Evolutionary conservation across 768 basidiomycete species (phyloP), one percentile per base, ranked within the genome.

Genomic region (Auricularia cornea): DNA sequence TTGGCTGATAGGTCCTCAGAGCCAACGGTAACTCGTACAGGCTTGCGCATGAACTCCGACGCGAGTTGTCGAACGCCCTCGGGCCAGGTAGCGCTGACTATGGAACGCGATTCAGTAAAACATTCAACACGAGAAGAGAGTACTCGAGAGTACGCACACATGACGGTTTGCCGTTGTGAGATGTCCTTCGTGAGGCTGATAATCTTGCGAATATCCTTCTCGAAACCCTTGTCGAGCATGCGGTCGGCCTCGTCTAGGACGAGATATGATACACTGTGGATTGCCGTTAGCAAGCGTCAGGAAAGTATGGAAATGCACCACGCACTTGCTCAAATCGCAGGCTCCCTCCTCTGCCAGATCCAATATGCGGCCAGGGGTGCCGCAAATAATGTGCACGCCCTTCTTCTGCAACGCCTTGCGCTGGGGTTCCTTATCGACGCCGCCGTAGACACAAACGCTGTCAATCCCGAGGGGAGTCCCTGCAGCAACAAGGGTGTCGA

Each of bases 11-110:
- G 79, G 68, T 98, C 94, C 64, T 99, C 97, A 67, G 89, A 90
- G 4, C 97, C 97, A 35, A 99, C 94, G 0, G 94, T 98, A 44
- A 98, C 88, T 30, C 92, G 84, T 26, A 98, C 81, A 3, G 96
- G 94, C 63, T 90, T 75, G 48, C 81, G 82, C 73, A 90, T 89
- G 78, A 98, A 98, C 11, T 94, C 87, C 68, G 84, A 82, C 0
- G 97, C 97, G 40, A 99, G 80, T 64, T 89, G 80, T 60, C 95
- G 83, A 28, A 99, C 95, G 12, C 90, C 86, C 70, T 96, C 93
- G 0, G 97, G 97, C 97, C 97, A 99, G 8, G 97, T 99, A 10
- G 97, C 97, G 60, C 94, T 97, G 79, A 98, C 93, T 95, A 40
- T 40, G 44, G 6, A n/a, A n/a, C n/a, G n/a, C n/a, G n/a, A n/a